Evolutionary conservation across 2,329 filamentous ascomycete species (phyloP).

Genomic region (Ophiostoma sp.): DNA sequence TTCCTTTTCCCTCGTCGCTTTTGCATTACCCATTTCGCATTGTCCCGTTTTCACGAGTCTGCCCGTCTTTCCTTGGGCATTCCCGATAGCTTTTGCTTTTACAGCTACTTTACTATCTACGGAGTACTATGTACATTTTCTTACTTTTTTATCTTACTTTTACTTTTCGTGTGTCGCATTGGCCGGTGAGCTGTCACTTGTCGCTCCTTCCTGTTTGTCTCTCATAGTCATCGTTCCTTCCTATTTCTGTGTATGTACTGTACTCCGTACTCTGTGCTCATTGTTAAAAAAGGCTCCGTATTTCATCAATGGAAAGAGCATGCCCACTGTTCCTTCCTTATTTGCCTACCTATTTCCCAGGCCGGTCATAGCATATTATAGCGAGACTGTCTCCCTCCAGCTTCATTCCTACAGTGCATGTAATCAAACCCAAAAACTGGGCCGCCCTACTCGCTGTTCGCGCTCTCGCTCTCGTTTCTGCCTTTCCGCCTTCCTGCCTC

Average conservation of each 20-base stretch:
- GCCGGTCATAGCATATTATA: background rate
- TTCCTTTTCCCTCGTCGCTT: background rate
- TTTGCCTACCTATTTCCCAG: background rate
- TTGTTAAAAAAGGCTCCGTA: background rate
- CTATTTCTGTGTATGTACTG: background rate
- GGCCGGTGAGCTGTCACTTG: background rate
- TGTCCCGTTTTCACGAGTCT: background rate
- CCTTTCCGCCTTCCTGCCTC: background rate
- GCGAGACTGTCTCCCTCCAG: background rate
- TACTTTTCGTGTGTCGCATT: background rate
- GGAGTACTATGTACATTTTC: background rate
- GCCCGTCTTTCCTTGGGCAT: background rate
- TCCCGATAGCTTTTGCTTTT: background rate
- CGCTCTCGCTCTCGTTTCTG: slow-evolving; percentile 11
- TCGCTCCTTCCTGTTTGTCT: background rate
- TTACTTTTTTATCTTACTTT: background rate
- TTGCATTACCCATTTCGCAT: background rate
- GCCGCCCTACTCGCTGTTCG: background rate
- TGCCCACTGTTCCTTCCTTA: background rate
- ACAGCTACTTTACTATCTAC: too few relatives aligned
- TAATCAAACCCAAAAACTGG: slow-evolving; percentile 6
- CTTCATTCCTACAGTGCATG: background rate
- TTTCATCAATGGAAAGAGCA: background rate
- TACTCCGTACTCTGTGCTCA: too few relatives aligned
- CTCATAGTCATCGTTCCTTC: background rate